Conservation (phyloP, 345 rosid genomes). For the Euphorbia pulcherrima region DNA sequence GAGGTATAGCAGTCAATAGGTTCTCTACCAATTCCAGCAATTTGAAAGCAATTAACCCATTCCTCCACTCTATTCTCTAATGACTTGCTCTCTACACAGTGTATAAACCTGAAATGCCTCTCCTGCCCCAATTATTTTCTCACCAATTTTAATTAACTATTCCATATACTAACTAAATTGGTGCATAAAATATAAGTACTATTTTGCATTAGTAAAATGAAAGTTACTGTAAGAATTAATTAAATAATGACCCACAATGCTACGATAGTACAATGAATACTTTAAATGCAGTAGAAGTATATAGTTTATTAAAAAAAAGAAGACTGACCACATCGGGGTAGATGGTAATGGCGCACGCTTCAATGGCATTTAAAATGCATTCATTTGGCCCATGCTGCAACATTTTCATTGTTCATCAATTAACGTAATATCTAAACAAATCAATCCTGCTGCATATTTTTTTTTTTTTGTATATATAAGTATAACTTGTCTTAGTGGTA, state of each 20-base stretch:
- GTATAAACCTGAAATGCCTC: slow-evolving; percentile 48
- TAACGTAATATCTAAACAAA: neutral
- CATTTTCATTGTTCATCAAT: neutral
- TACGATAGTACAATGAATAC: neutral
- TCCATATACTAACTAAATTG: too few species aligned
- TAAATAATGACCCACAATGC: neutral
- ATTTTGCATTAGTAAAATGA: neutral
- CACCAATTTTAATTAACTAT: neutral
- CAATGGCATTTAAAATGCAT: slow-evolving; percentile 47
- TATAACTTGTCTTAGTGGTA: too few species aligned
- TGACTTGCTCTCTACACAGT: slow-evolving; percentile 44
- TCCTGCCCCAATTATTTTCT: slow-evolving; percentile 40
- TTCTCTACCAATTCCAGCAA: slow-evolving; percentile 34
- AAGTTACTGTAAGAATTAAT: neutral
- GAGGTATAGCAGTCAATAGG: slow-evolving; percentile 49
- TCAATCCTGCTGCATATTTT: too few species aligned
- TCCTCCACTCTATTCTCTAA: slow-evolving; percentile 37
- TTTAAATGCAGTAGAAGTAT: neutral
- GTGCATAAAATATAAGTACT: too few species aligned
- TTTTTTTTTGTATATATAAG: too few species aligned
- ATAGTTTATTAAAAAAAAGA: neutral
- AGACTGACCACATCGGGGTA: slow-evolving; percentile 52
- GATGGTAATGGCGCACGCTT: slow-evolving; percentile 50
- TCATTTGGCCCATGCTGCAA: slow-evolving; percentile 61
- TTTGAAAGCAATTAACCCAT: slow-evolving; percentile 50